A percentile compares a stretch with the other conserved stretches of the same genome.
Evolutionary conservation across 148 eudicot genomes (phyloP).

Genomic region (Selenicereus undatus): DNA sequence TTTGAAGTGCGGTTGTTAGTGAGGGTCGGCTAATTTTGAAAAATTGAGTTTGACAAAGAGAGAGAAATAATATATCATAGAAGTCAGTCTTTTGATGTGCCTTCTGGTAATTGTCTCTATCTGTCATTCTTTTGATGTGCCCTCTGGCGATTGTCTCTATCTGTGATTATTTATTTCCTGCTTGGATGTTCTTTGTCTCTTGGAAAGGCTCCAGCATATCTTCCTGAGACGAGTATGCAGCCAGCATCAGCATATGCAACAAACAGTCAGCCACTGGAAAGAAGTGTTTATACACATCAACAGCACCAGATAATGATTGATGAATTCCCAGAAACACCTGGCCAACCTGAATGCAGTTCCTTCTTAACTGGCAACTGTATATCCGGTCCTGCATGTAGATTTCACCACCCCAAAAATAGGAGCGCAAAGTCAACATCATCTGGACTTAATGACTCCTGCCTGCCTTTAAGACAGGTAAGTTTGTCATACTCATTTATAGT

Average conservation of each 20-base stretch:
- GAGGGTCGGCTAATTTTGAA: not conserved
- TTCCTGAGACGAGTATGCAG: conserved; percentile 44
- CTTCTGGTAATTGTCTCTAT: not conserved
- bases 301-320: conserved; percentile 31
- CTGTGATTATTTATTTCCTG: not conserved
- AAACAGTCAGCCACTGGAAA: conserved; percentile 35
- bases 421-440: conserved; percentile 25
- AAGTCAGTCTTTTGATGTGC: not conserved
- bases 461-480: conserved; percentile 90
- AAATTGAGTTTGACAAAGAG: not conserved
- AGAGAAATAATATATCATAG: not conserved
- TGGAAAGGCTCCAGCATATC: conserved; percentile 49
- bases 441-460: conserved; percentile 59
- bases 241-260: conserved; percentile 53
- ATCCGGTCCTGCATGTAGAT: conserved; percentile 62
- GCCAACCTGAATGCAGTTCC: conserved; percentile 80
- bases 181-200: conserved; percentile 18
- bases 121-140: not conserved
- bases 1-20: not conserved
- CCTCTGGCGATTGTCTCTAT: not conserved
- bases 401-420: conserved; percentile 63
- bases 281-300: conserved; percentile 36
- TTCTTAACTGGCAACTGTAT: conserved; percentile 73
- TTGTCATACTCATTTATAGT: not conserved
- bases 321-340: conserved; percentile 75